Percentiles rank a stretch among this genome's conserved stretches.
Evolutionary conservation across 768 basidiomycete species (phyloP).

Genomic region (Russula abietina): DNA sequence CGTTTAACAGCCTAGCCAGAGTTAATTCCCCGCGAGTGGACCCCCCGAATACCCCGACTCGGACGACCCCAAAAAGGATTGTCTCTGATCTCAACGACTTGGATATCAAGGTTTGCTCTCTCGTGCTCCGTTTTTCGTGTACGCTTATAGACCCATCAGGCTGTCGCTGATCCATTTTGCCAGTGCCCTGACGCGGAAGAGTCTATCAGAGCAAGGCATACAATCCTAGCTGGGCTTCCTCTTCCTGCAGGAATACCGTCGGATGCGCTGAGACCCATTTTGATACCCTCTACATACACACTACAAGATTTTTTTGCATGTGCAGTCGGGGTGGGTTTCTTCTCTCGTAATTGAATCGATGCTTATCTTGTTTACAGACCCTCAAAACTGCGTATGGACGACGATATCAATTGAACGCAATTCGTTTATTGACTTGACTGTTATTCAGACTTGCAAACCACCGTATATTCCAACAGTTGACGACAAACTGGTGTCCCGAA

Average conservation of each 20-base stretch:
- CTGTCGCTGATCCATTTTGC: constrained; percentile 4
- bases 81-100: constrained; percentile 21
- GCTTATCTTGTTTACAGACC: constrained; percentile 34
- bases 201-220: constrained; percentile 48
- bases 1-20: constrained; percentile 19
- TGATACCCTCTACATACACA: constrained; percentile 57
- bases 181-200: constrained; percentile 18
- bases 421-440: not conserved
- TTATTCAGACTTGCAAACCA: constrained; percentile 53
- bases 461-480: constrained; percentile 57
- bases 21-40: constrained; percentile 12
- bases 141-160: constrained; percentile 4
- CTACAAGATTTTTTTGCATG: constrained; percentile 64
- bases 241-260: constrained; percentile 59
- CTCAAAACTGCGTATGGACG: constrained; percentile 50
- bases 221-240: constrained; percentile 53
- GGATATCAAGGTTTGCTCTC: constrained; percentile 16
- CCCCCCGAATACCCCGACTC: not conserved
- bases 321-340: constrained; percentile 46
- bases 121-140: not conserved
- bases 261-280: constrained; percentile 60
- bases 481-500: constrained; percentile 74
- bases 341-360: not conserved
- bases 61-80: constrained; percentile 16
- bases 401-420: not conserved